phyloP scores from a whole-genome alignment of 805 yeast species.

The Candida parachauliodes region DNA sequence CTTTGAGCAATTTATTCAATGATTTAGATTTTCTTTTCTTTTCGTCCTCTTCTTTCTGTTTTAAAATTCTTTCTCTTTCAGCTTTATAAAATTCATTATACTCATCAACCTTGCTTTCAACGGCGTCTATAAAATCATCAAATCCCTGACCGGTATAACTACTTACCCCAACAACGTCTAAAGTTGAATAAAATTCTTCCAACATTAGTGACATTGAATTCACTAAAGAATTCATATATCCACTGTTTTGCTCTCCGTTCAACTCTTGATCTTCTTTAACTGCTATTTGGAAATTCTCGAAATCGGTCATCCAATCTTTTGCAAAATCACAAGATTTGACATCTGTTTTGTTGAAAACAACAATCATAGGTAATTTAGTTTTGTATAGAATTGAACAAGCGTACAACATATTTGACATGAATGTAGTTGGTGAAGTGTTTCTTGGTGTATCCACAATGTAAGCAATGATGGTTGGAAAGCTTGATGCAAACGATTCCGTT shows the following conservation, averaged over 20 bases:
- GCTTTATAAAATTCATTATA: constrained; percentile 77
- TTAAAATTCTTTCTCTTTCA: constrained; percentile 78
- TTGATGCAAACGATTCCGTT: constrained; percentile 93
- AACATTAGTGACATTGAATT: constrained; percentile 94
- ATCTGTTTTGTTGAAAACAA: constrained; percentile 95
- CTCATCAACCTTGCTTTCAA: constrained; percentile 84
- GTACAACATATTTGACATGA: constrained; percentile 96
- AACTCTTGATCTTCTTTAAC: constrained; percentile 63
- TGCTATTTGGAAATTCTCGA: constrained; percentile 84
- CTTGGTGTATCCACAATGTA: constrained; percentile 97
- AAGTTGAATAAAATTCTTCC: constrained; percentile 90
- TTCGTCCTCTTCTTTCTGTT: constrained; percentile 74
- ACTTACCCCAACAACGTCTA: constrained; percentile 91
- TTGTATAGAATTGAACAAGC: constrained; percentile 96
- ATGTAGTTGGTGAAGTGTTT: constrained; percentile 90
- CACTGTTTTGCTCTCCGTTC: constrained; percentile 60
- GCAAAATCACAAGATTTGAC: constrained; percentile 83
- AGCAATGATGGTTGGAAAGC: constrained; percentile 93
- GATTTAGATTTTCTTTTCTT: constrained; percentile 67
- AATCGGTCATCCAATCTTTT: constrained; percentile 95
- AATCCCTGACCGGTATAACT: constrained; percentile 93
- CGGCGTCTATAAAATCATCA: constrained; percentile 82
- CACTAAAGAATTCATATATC: constrained; percentile 90
- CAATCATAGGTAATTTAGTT: constrained; percentile 93
- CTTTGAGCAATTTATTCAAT: constrained; percentile 74